Conservation (phyloP, 148 eudicot genomes). For the Beta vulgaris region DNA sequence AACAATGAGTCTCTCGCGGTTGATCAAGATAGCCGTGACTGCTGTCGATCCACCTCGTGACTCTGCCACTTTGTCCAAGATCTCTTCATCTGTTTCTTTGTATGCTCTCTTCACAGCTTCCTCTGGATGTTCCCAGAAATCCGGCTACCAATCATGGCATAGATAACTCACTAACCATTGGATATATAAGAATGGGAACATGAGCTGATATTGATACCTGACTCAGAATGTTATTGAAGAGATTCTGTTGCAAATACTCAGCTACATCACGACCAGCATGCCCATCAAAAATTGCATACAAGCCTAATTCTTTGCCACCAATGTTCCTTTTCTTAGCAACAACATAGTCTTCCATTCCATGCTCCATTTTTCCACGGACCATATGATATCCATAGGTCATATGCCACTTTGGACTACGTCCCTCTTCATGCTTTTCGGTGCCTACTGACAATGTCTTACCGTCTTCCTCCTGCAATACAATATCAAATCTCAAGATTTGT, state of each 20-base stretch:
- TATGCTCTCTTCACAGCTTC: slow-evolving; percentile 50
- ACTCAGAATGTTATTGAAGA: slow-evolving; percentile 44
- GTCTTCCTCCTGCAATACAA: slow-evolving; percentile 26
- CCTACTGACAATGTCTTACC: slow-evolving; percentile 19
- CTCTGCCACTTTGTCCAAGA: slow-evolving; percentile 39
- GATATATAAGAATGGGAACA: neutral
- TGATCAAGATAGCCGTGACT: slow-evolving; percentile 48
- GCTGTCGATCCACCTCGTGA: slow-evolving; percentile 54
- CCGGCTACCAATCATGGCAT: slow-evolving; percentile 30
- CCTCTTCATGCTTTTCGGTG: slow-evolving; percentile 12
- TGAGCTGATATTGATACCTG: slow-evolving; percentile 32
- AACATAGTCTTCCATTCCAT: slow-evolving; percentile 56
- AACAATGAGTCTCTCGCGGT: slow-evolving; percentile 48
- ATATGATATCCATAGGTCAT: slow-evolving; percentile 49
- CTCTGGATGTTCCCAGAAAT: slow-evolving; percentile 51
- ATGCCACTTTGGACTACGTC: slow-evolving; percentile 14
- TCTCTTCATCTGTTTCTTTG: slow-evolving; percentile 40
- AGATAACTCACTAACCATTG: neutral
- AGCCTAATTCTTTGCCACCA: slow-evolving; percentile 38
- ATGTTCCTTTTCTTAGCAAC: slow-evolving; percentile 39
- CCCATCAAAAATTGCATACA: slow-evolving; percentile 61
- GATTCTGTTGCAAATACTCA: slow-evolving; percentile 47
- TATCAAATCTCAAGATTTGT: neutral
- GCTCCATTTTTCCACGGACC: slow-evolving; percentile 53
- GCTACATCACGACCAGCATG: slow-evolving; percentile 50